Conservation (phyloP, 805 yeast genomes). For the Saturnispora bothae region DNA sequence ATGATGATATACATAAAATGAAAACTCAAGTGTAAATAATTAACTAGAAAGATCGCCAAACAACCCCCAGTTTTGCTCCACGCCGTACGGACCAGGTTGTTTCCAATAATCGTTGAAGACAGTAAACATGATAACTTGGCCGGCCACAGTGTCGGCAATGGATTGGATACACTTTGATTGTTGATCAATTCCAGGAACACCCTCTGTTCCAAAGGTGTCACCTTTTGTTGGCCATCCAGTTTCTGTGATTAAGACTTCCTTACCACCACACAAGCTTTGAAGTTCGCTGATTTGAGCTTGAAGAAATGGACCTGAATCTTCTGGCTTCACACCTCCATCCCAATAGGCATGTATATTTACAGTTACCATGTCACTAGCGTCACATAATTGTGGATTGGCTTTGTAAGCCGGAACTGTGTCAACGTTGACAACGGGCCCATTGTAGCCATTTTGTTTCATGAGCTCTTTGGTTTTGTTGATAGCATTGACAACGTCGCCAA, state of each 20-base stretch:
- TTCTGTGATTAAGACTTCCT: conserved; percentile 46
- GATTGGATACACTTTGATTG: conserved; percentile 43
- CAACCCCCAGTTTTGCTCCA: conserved; percentile 55
- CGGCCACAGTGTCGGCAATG: conserved; percentile 36
- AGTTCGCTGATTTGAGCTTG: conserved; percentile 36
- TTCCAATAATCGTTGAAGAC: conserved; percentile 59
- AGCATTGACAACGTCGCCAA: conserved; percentile 37
- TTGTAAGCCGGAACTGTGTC: conserved; percentile 55
- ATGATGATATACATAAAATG: neutral
- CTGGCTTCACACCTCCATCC: conserved; percentile 43
- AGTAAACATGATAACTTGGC: conserved; percentile 46
- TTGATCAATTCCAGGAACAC: conserved; percentile 45
- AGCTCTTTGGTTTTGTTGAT: conserved; percentile 37
- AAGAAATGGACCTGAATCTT: conserved; percentile 45
- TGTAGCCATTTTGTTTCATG: conserved; percentile 35
- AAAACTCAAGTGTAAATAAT: neutral
- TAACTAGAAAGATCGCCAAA: conserved; percentile 15
- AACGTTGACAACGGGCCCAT: conserved; percentile 51
- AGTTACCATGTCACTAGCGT: conserved; percentile 50
- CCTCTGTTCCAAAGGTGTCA: conserved; percentile 34
- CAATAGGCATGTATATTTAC: conserved; percentile 61
- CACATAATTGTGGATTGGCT: conserved; percentile 42
- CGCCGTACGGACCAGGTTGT: conserved; percentile 41
- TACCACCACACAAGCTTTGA: conserved; percentile 37
- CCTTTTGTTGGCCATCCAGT: conserved; percentile 69